Evolutionary conservation across 2,329 filamentous ascomycete species (phyloP), one percentile per base, ranked within the genome.

Genomic region (Blumeria hordei): DNA sequence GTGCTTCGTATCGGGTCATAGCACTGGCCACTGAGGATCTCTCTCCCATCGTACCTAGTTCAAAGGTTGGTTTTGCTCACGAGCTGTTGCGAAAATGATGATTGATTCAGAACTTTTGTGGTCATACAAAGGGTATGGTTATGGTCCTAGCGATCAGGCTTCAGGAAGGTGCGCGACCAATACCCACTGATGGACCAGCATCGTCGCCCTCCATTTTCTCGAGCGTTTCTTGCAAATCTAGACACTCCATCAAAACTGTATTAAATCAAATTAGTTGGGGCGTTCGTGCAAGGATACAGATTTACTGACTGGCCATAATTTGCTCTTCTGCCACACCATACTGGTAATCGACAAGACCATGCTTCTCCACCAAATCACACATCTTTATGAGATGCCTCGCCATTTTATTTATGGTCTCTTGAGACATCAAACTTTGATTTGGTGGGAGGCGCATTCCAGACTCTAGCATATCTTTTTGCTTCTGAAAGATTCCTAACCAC

Each of bases 261-360:
- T 32, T 18, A 43, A 32, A 36, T 41, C 56, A 50, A 56, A 53
- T 9, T 16, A 43, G 11, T n/a, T 32, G 12, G 0, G 53, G 50
- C n/a, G 28, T 45, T 21, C 11, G 10, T 41, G 12, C 34, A 11
- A 41, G 18, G 34, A 32, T 16, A 28, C 21, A 16, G 10, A 35
- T 53, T 51, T 16, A 53, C 85, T 69, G 72, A 94, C 88, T 75
- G 57, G 77, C 76, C 61, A 92, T 77, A 62, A 96, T 95, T 64
- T 85, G 80, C 65, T 96, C 88, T 68, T 96, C 92, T 78, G 87
- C 93, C 32, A 96, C 85, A 8, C 92, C 92, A 70, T 94, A 93
- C 64, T 96, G 84, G 66, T 96, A 98, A 69, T 98, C 92, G 10
- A 98, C 87, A 51, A 98, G 71, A n/a, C 92, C 92, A 65, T 93